phyloP scores from a whole-genome alignment of 2,329 filamentous ascomycete genomes.

The Domatiomyces catenatus region DNA sequence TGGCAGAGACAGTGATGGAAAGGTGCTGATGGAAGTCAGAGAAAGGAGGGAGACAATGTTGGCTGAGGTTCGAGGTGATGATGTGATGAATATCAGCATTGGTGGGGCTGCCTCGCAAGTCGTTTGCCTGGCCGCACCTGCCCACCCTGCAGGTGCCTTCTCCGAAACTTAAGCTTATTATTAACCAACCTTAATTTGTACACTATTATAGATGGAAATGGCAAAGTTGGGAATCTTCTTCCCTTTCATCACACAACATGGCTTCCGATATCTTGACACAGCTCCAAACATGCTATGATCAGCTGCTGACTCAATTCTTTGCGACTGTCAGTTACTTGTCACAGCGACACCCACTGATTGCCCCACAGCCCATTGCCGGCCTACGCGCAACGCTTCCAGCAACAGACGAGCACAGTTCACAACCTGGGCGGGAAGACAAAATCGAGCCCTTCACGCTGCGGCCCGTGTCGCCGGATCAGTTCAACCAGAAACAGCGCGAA shows the following conservation, averaged over 20 bases:
- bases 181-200: background rate
- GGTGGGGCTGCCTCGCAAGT: background rate
- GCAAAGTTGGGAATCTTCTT: no score
- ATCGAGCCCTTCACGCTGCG: constrained; percentile 22
- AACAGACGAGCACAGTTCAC: constrained; percentile 10
- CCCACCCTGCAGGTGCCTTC: background rate
- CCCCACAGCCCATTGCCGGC: constrained; percentile 20
- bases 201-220: background rate
- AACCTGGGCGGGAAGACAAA: constrained; percentile 12
- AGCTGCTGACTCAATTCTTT: constrained; percentile 38
- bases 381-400: constrained; percentile 5
- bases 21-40: background rate
- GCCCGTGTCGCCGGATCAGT: constrained; percentile 28
- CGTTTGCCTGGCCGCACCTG: background rate
- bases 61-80: background rate
- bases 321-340: constrained; percentile 34
- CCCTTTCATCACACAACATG: constrained; percentile 5
- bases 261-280: constrained; percentile 33
- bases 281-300: constrained; percentile 36
- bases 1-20: background rate
- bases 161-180: background rate
- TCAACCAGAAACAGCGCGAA: constrained; percentile 31
- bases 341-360: constrained; percentile 29
- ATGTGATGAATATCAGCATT: background rate
- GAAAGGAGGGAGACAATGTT: background rate